Base-by-base conservation (phyloP, 305 asterid species). In the Withania somnifera region DNA sequence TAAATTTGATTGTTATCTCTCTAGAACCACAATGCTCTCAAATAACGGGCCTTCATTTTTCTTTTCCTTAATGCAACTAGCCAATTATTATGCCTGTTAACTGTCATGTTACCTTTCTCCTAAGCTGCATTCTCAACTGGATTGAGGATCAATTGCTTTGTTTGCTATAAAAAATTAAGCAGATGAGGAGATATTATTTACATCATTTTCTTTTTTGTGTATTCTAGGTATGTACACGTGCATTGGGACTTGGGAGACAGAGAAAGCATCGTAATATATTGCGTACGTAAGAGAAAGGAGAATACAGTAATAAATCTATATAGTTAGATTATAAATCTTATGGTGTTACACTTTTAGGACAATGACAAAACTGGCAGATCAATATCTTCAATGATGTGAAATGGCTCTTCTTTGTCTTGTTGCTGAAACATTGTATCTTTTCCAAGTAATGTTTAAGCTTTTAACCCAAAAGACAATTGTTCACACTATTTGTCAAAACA, bases 321-420 rank as follows among this genome's bases (percentile, higher is more conserved):
- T 6, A 47, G 79, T 75, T 45, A 73, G 24, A 15, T 47, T 47
- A 13, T 26, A 50, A 75, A 75, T 75, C 45, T 75, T 17, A 15
- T 50, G n/a, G 61, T 26, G 61, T 50, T 50, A 2, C 61, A 47
- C 80, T 75, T 73, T 75, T 6, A 17, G 19, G 15, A 50, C 61
- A 75, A 50, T 75, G 61, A 75, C 80, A 75, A 75, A 75, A 50
- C 61, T 50, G 61, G 61, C 80, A 66, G 61, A 47, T 75, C 80
- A 75, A 26, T 47, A 73, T 45, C 47, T 73, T 45, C 60, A 22
- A 3, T 22, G 20, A 71, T 73, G 5, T 7, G 24, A 14, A 45
- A 47, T 75, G 61, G 26, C 80, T 75, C 26, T 50, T 26, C 45
- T 26, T 73, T 75, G 80, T 75, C 61, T 50, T 75, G 61, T 26